These are phyloP conservation scores for Rosa hybrid DNA, from an alignment of 331 rosid genomes.

Conservation along the genomic window DNA sequence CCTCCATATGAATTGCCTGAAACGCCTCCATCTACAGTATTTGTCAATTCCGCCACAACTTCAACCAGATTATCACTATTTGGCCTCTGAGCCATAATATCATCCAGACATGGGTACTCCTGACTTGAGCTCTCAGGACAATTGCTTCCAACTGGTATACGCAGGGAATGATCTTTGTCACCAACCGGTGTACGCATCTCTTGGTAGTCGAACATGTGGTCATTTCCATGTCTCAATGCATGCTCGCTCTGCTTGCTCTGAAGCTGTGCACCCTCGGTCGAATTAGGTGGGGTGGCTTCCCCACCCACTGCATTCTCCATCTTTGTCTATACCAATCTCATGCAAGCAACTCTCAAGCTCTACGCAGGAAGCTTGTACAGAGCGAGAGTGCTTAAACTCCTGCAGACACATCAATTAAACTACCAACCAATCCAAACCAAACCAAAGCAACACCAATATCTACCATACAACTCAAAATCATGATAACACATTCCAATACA, in stretches of 20 bases:
- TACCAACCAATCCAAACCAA: background rate
- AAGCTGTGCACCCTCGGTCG: conserved; percentile 46
- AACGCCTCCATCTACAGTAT: conserved; percentile 39
- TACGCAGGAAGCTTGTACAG: conserved; percentile 17
- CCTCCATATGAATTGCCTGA: conserved; percentile 34
- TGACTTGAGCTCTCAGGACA: conserved; percentile 30
- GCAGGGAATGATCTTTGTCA: conserved; percentile 36
- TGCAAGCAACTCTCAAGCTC: conserved; percentile 36
- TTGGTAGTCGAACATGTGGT: conserved; percentile 40
- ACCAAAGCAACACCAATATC: background rate
- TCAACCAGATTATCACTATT: conserved; percentile 36
- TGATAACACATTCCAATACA: background rate
- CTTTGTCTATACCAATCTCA: conserved; percentile 31
- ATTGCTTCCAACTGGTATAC: conserved; percentile 41
- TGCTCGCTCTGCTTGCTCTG: conserved; percentile 54
- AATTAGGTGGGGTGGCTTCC: conserved; percentile 43
- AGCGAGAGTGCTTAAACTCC: conserved; percentile 11
- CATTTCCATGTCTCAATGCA: conserved; percentile 35
- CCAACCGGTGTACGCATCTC: conserved; percentile 40
- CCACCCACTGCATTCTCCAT: conserved; percentile 72
- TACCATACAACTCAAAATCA: background rate
- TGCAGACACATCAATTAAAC: background rate
- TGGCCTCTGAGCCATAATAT: conserved; percentile 49
- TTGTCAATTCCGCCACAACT: conserved; percentile 39
- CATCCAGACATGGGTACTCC: conserved; percentile 49